phyloP scores from a whole-genome alignment of 352 stramenopile species.

The Aphanomyces cochlioides region DNA sequence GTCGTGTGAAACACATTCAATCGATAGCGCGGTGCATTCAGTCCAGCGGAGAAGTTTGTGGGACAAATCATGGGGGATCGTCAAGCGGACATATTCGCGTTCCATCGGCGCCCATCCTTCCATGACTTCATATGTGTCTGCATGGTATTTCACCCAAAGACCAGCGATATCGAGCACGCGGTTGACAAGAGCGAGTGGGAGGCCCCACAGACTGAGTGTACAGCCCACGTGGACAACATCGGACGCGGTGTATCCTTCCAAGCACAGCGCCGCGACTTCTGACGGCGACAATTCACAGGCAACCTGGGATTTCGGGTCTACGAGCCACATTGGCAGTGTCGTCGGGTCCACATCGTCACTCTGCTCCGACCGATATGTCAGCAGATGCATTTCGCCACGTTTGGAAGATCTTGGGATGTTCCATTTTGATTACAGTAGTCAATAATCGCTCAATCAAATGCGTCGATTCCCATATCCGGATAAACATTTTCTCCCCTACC shows the following conservation, averaged over 20 bases:
- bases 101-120: conserved; percentile 13
- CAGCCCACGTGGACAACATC: not conserved
- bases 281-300: not conserved
- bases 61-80: not conserved
- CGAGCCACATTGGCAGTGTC: not conserved
- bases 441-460: not conserved
- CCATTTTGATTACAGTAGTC: not conserved
- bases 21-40: not conserved
- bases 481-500: not conserved
- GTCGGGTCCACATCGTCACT: not conserved
- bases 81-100: conserved; percentile 9
- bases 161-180: conserved; percentile 7
- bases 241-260: not conserved
- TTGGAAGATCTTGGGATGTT: not conserved
- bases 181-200: conserved; percentile 5
- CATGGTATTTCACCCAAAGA: not conserved
- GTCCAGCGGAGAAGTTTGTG: not conserved
- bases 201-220: not conserved
- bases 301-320: not conserved
- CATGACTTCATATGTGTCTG: conserved; percentile 9
- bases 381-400: not conserved
- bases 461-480: not conserved
- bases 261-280: not conserved
- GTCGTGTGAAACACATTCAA: conserved; percentile 24
- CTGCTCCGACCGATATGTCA: not conserved